Percentiles rank a stretch among this genome's conserved stretches.
Evolutionary conservation across 108 stramenopile genomes (phyloP).

Genomic region (Conticribra weissflogii): DNA sequence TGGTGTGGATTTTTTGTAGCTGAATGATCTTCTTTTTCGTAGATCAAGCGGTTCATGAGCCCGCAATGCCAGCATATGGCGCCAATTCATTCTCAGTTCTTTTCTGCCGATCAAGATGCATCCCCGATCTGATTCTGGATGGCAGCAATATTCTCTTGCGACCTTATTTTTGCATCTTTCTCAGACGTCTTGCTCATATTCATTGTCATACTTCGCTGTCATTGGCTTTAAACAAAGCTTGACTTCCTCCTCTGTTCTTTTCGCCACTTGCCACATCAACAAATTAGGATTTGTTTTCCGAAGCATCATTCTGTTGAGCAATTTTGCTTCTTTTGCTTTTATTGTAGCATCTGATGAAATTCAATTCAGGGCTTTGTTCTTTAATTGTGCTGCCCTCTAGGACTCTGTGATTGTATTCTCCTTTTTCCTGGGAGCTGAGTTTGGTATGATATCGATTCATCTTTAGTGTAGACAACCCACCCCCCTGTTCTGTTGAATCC

Average conservation of each 20-base stretch:
- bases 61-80: constrained; percentile 13
- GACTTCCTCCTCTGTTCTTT: constrained; percentile 6
- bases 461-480: constrained; percentile 7
- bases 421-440: no score
- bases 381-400: constrained; percentile 16
- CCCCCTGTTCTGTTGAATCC: constrained; percentile 13
- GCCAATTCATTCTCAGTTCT: constrained; percentile 19
- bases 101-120: constrained; percentile 4
- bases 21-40: constrained; percentile 21
- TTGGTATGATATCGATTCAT: constrained; percentile 3
- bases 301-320: constrained; percentile 26
- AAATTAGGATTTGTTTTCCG: constrained; percentile 21
- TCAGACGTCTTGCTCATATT: constrained; percentile 6
- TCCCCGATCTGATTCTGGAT: constrained; percentile 19
- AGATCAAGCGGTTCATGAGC: constrained; percentile 25
- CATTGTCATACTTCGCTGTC: constrained; percentile 18
- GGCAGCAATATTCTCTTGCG: neutral
- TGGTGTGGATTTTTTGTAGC: constrained; percentile 12
- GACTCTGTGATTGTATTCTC: constrained; percentile 9
- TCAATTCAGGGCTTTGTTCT: constrained; percentile 4
- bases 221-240: constrained; percentile 11
- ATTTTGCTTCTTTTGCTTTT: constrained; percentile 23
- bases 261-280: constrained; percentile 7
- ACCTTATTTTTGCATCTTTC: neutral
- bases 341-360: constrained; percentile 5